Base-by-base conservation (phyloP, 2,329 filamentous ascomycete genomes). In the Xylaria sp. region DNA sequence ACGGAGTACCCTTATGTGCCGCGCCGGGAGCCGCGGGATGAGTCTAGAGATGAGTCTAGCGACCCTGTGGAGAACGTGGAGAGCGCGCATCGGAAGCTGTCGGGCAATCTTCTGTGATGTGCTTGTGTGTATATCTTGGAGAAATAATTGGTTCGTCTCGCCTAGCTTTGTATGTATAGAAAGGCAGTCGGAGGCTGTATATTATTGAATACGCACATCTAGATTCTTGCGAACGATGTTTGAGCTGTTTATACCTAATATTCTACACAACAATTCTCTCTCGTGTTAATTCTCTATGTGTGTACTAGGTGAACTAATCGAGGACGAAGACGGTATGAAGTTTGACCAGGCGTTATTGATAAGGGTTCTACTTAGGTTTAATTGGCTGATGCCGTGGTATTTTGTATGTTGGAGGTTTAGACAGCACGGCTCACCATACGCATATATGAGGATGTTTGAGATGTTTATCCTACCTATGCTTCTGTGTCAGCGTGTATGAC, bases 1-100 rank as follows among this genome's bases (percentile, higher is more conserved):
- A 77, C 70, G 9, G 71, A 78, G 18, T 77, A 70, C 25, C 77
- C 77, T 18, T 78, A 75, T 40, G 63, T 72, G 64, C 75, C 75
- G 18, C 68, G 60, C 35, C 58, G 66, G 13, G 50, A 58, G 23
- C 1, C 12, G 12, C 53, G 48, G 44, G 13, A 21, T 55, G 65
- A 58, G 42, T 13, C 57, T 74, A 69, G 79, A 75, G 62, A 71
- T 48, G 37, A 18, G 16, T 4, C 12, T 18, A 12, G 37, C n/a
- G 18, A 21, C 18, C 71, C 76, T 58, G 75, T 53, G n/a, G n/a
- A n/a, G n/a, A n/a, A n/a, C n/a, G n/a, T n/a, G 16, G 71, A 73
- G 53, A 76, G 72, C 59, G 50, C 72, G 18, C 76, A 77, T 65
- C 72, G 72, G 57, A 78, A 75, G 65, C 59, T 79, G 27, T 74